Percentiles rank a stretch among this genome's conserved stretches.
phyloP scores from a whole-genome alignment of 208 protist genomes.

The Leishmania guyanensis region DNA sequence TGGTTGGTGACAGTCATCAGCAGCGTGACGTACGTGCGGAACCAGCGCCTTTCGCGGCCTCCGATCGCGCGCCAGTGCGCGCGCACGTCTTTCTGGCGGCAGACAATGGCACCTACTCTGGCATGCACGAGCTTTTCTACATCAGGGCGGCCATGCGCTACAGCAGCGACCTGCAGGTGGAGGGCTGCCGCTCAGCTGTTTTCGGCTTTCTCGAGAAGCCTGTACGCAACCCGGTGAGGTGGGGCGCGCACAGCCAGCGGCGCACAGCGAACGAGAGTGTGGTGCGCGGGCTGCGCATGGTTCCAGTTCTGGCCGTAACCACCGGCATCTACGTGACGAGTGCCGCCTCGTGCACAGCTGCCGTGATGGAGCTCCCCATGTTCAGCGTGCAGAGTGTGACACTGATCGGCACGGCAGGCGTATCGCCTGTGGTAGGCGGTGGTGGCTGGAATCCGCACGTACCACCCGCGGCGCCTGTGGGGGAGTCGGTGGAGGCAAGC shows the following conservation, averaged over 20 bases:
- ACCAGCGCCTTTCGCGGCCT: not conserved
- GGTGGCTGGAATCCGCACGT: slow-evolving; percentile 40
- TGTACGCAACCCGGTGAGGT: slow-evolving; percentile 37
- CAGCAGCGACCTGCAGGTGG: slow-evolving; percentile 29
- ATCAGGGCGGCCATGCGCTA: slow-evolving; percentile 52
- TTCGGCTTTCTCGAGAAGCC: slow-evolving; percentile 54
- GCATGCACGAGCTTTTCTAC: slow-evolving; percentile 54
- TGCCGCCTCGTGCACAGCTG: slow-evolving; percentile 43
- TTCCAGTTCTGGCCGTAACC: slow-evolving; percentile 49
- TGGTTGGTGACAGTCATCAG: not conserved
- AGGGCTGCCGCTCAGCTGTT: slow-evolving; percentile 39
- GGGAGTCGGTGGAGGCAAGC: slow-evolving; percentile 8
- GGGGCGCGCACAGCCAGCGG: slow-evolving; percentile 17
- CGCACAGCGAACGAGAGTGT: slow-evolving; percentile 10
- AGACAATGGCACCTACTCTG: slow-evolving; percentile 62
- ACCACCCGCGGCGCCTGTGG: slow-evolving; percentile 5
- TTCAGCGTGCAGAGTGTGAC: slow-evolving; percentile 47
- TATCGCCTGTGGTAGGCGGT: slow-evolving; percentile 59
- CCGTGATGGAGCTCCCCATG: slow-evolving; percentile 47
- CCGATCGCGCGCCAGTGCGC: slow-evolving; percentile 14
- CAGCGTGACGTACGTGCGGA: not conserved
- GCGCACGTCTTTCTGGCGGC: slow-evolving; percentile 60
- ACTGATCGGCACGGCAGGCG: slow-evolving; percentile 54
- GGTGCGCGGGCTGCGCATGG: slow-evolving; percentile 18
- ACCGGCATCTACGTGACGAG: slow-evolving; percentile 53